Evolutionary conservation across 2,329 filamentous ascomycete species (phyloP).

Genomic region (Xylariaceae sp.): DNA sequence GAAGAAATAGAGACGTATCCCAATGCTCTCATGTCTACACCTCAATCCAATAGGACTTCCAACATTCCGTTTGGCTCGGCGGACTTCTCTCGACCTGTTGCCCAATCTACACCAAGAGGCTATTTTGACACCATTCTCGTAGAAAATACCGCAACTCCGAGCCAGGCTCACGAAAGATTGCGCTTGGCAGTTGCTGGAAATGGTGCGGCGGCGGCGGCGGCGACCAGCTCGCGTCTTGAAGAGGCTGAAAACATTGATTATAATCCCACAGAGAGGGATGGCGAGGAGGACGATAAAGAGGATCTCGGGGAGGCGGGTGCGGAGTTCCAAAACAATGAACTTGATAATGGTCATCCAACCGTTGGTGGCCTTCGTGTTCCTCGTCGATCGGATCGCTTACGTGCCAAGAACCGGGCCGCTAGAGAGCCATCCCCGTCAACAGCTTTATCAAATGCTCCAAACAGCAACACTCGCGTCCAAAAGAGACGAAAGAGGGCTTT

Average conservation of each 20-base stretch:
- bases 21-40: constrained; percentile 8
- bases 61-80: constrained; percentile 2
- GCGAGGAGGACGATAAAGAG: neutral
- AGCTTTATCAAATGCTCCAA: neutral
- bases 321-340: neutral
- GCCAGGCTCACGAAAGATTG: constrained; percentile 15
- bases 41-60: constrained; percentile 3
- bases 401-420: constrained; percentile 2
- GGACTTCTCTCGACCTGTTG: constrained; percentile 6
- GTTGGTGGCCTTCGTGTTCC: constrained; percentile 8
- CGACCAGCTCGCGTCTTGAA: constrained; percentile 18
- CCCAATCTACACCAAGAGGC: constrained; percentile 9
- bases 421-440: constrained; percentile 12
- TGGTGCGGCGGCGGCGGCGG: neutral
- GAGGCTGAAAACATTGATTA: constrained; percentile 20
- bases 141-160: constrained; percentile 4
- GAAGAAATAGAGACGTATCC: neutral
- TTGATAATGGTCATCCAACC: constrained; percentile 3
- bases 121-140: constrained; percentile 11
- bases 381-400: constrained; percentile 17
- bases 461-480: constrained; percentile 6
- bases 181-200: constrained; percentile 6
- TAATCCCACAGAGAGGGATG: neutral
- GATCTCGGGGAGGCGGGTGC: neutral
- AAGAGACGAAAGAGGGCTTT: constrained; percentile 7